These are phyloP conservation scores for Senna tora DNA, from an alignment of 306 rosid species.

Conservation along the genomic window DNA sequence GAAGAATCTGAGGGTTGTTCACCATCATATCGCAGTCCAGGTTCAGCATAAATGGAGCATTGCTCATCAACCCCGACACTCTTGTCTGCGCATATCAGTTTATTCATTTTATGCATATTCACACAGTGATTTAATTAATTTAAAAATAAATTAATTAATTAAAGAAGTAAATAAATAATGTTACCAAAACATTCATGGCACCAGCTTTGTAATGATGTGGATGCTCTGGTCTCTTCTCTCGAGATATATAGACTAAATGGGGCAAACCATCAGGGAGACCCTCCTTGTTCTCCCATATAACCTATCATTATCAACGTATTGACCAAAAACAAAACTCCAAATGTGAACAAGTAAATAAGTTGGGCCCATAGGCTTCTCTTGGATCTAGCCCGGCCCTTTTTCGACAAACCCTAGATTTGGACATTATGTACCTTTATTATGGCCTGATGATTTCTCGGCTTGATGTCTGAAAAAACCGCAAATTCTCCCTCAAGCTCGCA, in stretches of 20 bases:
- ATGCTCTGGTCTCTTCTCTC: constrained; percentile 62
- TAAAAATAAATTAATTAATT: no score
- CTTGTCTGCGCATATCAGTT: constrained; percentile 49
- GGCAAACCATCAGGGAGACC: constrained; percentile 44
- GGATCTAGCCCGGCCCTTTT: no score
- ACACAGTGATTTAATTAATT: no score
- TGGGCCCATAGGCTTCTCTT: no score
- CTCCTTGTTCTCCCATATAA: constrained; percentile 60
- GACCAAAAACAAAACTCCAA: no score
- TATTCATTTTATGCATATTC: no score
- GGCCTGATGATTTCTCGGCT: constrained; percentile 52
- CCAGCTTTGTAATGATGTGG: constrained; percentile 76
- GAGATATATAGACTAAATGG: constrained; percentile 56
- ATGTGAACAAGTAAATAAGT: no score
- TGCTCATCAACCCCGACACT: constrained; percentile 71
- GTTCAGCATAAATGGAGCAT: constrained; percentile 69
- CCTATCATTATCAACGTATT: no score
- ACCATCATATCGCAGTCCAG: constrained; percentile 82
- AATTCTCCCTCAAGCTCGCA: constrained; percentile 36
- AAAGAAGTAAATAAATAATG: no score
- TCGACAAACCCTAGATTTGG: no score
- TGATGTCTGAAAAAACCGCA: constrained; percentile 41
- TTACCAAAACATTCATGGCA: constrained; percentile 80
- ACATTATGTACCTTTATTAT: constrained; percentile 77
- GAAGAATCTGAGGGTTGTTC: constrained; percentile 53